Evolutionary conservation across 1,284 basidiomycete species (phyloP).

Genomic region (Leccinum pachyderme): DNA sequence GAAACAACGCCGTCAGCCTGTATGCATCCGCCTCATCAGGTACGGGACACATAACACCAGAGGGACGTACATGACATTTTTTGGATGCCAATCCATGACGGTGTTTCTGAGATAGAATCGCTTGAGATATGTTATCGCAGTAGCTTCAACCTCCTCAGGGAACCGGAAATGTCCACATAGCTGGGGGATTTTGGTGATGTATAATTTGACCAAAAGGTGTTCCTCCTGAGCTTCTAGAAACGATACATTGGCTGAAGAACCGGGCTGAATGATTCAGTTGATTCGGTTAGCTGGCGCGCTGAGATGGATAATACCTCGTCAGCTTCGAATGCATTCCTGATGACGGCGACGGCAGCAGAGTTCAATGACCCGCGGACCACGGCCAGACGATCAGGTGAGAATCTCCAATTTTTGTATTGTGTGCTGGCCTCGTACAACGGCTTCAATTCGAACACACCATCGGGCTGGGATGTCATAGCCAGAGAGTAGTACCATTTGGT

Average conservation of each 20-base stretch:
- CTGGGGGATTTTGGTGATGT: constrained; percentile 82
- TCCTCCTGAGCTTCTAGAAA: constrained; percentile 74
- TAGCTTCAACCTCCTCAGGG: constrained; percentile 90
- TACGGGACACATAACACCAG: not conserved
- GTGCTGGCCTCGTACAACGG: constrained; percentile 79
- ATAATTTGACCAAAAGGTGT: constrained; percentile 84
- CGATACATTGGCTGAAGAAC: constrained; percentile 23
- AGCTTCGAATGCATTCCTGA: constrained; percentile 73
- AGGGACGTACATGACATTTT: constrained; percentile 86
- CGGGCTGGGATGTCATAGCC: not conserved
- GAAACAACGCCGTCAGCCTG: constrained; percentile 93
- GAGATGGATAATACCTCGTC: constrained; percentile 62
- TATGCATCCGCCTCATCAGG: constrained; percentile 6
- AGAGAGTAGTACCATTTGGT: not conserved
- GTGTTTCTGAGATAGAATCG: constrained; percentile 98
- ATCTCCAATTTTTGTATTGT: constrained; percentile 87
- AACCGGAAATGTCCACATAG: constrained; percentile 86
- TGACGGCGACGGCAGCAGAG: constrained; percentile 68
- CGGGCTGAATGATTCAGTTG: constrained; percentile 19
- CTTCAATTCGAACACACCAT: constrained; percentile 3
- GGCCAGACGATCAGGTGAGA: constrained; percentile 64
- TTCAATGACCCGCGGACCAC: constrained; percentile 67
- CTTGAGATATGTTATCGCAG: constrained; percentile 90
- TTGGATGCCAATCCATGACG: constrained; percentile 99
- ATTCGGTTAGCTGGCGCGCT: constrained; percentile 8